phyloP scores from a whole-genome alignment of 1,284 basidiomycete genomes.

The Austropuccinia psidii region DNA sequence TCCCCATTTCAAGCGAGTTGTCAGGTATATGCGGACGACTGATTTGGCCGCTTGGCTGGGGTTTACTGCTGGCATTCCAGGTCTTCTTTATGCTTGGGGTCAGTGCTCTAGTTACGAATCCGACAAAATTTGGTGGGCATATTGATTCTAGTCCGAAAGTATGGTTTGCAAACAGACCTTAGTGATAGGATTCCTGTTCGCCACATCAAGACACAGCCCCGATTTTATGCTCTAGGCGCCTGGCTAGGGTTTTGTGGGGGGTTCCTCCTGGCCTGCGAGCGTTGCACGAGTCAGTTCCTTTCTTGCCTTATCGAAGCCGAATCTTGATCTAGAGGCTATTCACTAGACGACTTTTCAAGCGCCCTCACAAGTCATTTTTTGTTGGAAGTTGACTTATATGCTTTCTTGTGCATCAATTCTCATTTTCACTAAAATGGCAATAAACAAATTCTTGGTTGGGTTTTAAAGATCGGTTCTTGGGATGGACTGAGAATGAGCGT shows the following conservation, averaged over 20 bases:
- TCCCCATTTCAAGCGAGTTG: constrained; percentile 79
- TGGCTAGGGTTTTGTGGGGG: constrained; percentile 72
- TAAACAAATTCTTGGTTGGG: too few relatives aligned
- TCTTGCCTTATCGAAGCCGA: too few relatives aligned
- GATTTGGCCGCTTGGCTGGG: constrained; percentile 82
- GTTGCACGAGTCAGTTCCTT: constrained; percentile 54
- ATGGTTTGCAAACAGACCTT: constrained; percentile 22
- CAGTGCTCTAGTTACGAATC: constrained; percentile 35
- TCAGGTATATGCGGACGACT: constrained; percentile 77
- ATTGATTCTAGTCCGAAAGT: not conserved
- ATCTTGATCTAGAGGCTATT: too few relatives aligned
- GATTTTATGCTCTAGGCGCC: constrained; percentile 51
- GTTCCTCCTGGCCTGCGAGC: constrained; percentile 88
- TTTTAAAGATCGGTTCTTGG: constrained; percentile 81
- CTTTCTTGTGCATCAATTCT: constrained; percentile 51
- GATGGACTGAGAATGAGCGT: constrained; percentile 79
- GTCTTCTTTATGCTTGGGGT: constrained; percentile 68
- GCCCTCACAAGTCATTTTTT: too few relatives aligned
- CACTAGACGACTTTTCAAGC: too few relatives aligned
- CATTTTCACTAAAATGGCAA: not conserved
- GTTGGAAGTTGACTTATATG: too few relatives aligned
- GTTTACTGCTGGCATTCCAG: constrained; percentile 69
- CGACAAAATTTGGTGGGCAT: not conserved
- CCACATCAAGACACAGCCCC: constrained; percentile 46
- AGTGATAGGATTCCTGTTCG: constrained; percentile 45